A percentile compares a stretch with the other conserved stretches of the same genome.
Evolutionary conservation across 2,329 filamentous ascomycete genomes (phyloP).

Genomic region (Alternaria ethzedia): DNA sequence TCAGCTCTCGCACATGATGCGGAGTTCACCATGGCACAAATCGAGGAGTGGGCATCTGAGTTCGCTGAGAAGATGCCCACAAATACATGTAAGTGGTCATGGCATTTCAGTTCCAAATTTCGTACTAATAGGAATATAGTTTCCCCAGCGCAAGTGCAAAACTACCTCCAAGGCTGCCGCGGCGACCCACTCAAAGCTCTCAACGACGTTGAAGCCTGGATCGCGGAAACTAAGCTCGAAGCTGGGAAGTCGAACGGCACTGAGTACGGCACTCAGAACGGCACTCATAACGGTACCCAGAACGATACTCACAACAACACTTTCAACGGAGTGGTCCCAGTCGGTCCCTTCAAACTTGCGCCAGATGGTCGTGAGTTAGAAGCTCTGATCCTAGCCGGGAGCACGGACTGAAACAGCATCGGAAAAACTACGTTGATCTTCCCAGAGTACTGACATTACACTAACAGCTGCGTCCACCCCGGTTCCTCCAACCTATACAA

Average conservation of each 20-base stretch:
- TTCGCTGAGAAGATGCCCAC: constrained; percentile 38
- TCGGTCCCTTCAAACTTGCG: no score
- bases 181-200: constrained; percentile 33
- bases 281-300: not conserved
- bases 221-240: constrained; percentile 16
- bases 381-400: not conserved
- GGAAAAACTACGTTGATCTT: not conserved
- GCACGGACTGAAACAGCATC: not conserved
- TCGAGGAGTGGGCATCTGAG: constrained; percentile 27
- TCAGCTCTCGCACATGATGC: constrained; percentile 25
- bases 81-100: constrained; percentile 14
- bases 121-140: constrained; percentile 3
- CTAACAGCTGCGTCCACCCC: not conserved
- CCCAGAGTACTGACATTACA: not conserved
- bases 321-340: no score
- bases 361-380: not conserved
- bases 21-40: constrained; percentile 23
- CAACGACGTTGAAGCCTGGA: constrained; percentile 27
- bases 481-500: not conserved
- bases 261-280: not conserved
- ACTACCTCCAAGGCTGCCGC: constrained; percentile 36
- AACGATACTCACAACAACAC: not conserved
- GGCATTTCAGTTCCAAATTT: not conserved
- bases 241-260: not conserved
- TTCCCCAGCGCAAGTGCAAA: constrained; percentile 43